Percentiles rank a stretch among this genome's conserved stretches.
phyloP scores from a whole-genome alignment of 495 filamentous ascomycete species.

The Rusavskia elegans region DNA sequence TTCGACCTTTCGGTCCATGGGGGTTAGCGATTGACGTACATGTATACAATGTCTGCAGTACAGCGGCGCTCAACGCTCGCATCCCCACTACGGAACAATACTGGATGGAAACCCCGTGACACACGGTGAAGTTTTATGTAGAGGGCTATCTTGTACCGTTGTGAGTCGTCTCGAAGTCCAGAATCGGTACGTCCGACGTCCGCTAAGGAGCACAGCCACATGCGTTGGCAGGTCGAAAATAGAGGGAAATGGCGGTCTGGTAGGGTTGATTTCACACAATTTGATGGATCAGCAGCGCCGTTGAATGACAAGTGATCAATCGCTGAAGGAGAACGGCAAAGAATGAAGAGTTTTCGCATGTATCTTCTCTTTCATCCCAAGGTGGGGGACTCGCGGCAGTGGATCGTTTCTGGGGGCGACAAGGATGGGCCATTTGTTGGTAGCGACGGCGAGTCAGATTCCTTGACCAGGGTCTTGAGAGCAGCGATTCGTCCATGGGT shows the following conservation, averaged over 20 bases:
- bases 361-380: neutral
- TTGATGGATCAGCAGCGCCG: neutral
- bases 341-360: neutral
- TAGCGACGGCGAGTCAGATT: conserved; percentile 4
- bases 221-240: neutral
- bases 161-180: neutral
- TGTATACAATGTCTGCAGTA: conserved; percentile 4
- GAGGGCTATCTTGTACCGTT: neutral
- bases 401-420: conserved; percentile 1
- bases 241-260: neutral
- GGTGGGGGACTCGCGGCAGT: conserved; percentile 1
- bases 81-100: conserved; percentile 1
- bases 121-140: conserved; percentile 4
- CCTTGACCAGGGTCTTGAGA: neutral
- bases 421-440: neutral
- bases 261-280: neutral
- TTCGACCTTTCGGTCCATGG: too few species aligned
- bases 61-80: conserved; percentile 1
- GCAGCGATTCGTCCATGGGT: neutral
- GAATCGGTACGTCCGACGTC: neutral
- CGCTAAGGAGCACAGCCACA: neutral
- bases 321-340: neutral
- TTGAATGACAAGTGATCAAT: neutral
- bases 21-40: neutral
- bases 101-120: conserved; percentile 7